phyloP scores from a whole-genome alignment of 2,329 filamentous ascomycete species.

The Neofusicoccum cordaticola region DNA sequence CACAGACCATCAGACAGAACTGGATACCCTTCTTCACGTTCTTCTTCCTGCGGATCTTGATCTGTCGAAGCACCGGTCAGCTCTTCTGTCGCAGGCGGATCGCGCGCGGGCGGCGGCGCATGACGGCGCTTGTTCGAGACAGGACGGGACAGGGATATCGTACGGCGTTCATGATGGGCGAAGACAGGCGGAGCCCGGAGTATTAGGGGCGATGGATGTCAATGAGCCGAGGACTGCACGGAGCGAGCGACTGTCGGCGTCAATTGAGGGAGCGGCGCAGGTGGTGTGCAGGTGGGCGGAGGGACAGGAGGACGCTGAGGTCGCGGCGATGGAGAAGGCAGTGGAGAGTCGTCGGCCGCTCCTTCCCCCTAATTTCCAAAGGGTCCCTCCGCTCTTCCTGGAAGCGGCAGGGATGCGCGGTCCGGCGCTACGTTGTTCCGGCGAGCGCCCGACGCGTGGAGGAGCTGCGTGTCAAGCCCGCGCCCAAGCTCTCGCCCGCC shows the following conservation, averaged over 20 bases:
- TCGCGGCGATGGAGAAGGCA: slow-evolving; percentile 17
- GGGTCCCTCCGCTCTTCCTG: slow-evolving; percentile 16
- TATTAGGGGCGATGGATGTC: slow-evolving; percentile 9
- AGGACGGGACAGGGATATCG: slow-evolving; percentile 13
- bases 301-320: slow-evolving; percentile 14
- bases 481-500: slow-evolving; percentile 20
- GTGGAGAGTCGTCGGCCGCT: slow-evolving; percentile 16
- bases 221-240: slow-evolving; percentile 19
- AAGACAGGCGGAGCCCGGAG: slow-evolving; percentile 18
- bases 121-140: slow-evolving; percentile 10
- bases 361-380: slow-evolving; percentile 20
- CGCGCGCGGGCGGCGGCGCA: slow-evolving; percentile 22
- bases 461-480: slow-evolving; percentile 1
- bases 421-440: slow-evolving; percentile 14
- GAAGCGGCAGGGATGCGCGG: slow-evolving; percentile 15
- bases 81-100: neutral
- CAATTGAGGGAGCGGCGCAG: slow-evolving; percentile 7
- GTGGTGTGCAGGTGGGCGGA: slow-evolving; percentile 3
- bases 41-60: slow-evolving; percentile 99
- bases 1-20: slow-evolving; percentile 99
- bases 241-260: slow-evolving; percentile 17
- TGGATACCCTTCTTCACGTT: slow-evolving; percentile 99
- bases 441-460: slow-evolving; percentile 5
- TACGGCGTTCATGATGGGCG: slow-evolving; percentile 22
- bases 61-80: slow-evolving; percentile 49